Evolutionary conservation across 2,329 filamentous ascomycete species (phyloP).

Genomic region (Aspergillus eucalypticola): DNA sequence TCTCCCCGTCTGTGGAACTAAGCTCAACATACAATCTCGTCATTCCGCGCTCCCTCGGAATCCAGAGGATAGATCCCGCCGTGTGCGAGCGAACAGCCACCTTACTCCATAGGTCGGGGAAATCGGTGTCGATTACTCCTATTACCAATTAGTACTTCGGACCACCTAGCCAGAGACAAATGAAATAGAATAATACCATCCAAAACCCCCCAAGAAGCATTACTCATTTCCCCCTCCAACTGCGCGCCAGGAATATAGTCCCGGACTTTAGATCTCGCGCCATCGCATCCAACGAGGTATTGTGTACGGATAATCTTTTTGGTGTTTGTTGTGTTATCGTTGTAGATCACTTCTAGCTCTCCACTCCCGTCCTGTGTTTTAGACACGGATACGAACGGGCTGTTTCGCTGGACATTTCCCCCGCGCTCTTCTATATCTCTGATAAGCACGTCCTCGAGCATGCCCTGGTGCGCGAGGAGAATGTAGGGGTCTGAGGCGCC

Average conservation of each 20-base stretch:
- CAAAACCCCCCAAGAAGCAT: conserved; percentile 70
- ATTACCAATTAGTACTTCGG: not conserved
- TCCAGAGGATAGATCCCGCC: conserved; percentile 70
- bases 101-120: conserved; percentile 75
- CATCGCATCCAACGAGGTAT: conserved; percentile 72
- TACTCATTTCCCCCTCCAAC: conserved; percentile 50
- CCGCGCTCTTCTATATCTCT: conserved; percentile 67
- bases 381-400: conserved; percentile 60
- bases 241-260: conserved; percentile 59
- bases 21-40: conserved; percentile 60
- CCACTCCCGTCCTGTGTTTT: conserved; percentile 23
- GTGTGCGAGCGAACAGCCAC: conserved; percentile 67
- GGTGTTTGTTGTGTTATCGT: conserved; percentile 38
- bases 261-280: conserved; percentile 69
- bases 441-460: conserved; percentile 71
- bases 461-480: conserved; percentile 67
- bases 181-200: conserved; percentile 55
- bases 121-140: conserved; percentile 63
- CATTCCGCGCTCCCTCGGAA: conserved; percentile 71
- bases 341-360: conserved; percentile 46
- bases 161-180: not conserved
- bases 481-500: conserved; percentile 57
- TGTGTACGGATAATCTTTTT: conserved; percentile 54
- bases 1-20: conserved; percentile 27
- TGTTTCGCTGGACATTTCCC: conserved; percentile 63